Evolutionary conservation across 2,329 filamentous ascomycete genomes (phyloP).

Genomic region (Dryadomyces sulphureus): DNA sequence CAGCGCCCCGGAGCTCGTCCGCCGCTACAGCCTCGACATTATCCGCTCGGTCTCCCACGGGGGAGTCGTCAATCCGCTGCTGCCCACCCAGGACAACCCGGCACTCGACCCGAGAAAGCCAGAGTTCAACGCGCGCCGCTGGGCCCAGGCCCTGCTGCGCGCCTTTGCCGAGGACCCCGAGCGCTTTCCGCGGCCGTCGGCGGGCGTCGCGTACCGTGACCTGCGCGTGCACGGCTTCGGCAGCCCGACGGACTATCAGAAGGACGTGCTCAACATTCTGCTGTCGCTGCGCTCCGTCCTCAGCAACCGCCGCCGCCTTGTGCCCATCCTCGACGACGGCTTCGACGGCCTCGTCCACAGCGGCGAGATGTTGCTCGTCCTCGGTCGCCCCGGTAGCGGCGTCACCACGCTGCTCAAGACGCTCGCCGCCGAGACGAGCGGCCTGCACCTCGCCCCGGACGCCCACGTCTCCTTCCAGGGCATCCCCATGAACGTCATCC

Average conservation of each 20-base stretch:
- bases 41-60: conserved; percentile 5
- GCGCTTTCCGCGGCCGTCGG: conserved; percentile 18
- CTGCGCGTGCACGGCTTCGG: conserved; percentile 55
- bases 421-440: conserved; percentile 53
- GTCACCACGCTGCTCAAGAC: conserved; percentile 44
- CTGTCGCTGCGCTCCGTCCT: conserved; percentile 33
- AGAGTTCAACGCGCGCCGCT: conserved; percentile 28
- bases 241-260: conserved; percentile 54
- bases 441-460: conserved; percentile 25
- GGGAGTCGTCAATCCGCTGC: conserved; percentile 8
- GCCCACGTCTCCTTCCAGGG: conserved; percentile 5
- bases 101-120: conserved; percentile 26
- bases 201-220: conserved; percentile 51
- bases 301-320: conserved; percentile 34
- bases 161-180: conserved; percentile 20
- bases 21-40: conserved; percentile 9
- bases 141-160: conserved; percentile 29
- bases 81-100: conserved; percentile 13
- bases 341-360: conserved; percentile 39
- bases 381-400: conserved; percentile 41
- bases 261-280: conserved; percentile 47
- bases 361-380: conserved; percentile 42
- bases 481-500: conserved; percentile 17
- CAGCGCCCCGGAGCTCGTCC: conserved; percentile 2
- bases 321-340: conserved; percentile 34